These are phyloP conservation scores for Botryotinia narcissicola DNA, from an alignment of 2,329 filamentous ascomycete species.

Conservation along the genomic window DNA sequence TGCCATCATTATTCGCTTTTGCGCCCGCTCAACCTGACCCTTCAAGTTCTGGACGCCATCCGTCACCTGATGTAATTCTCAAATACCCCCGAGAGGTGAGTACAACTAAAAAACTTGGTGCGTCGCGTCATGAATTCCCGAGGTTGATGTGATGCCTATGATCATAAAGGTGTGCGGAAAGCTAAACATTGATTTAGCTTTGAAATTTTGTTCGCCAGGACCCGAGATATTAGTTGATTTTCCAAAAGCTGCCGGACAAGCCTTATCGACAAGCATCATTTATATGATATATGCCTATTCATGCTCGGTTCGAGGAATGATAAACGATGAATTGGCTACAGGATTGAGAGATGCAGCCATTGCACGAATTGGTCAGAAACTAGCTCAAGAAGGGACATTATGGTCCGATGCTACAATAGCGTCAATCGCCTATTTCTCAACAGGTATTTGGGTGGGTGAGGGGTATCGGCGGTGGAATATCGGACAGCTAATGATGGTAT, in stretches of 20 bases:
- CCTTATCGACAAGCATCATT: background rate
- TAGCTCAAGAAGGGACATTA: background rate
- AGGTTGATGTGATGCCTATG: background rate
- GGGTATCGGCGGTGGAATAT: background rate
- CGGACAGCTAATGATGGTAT: background rate
- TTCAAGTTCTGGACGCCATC: background rate
- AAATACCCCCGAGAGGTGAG: background rate
- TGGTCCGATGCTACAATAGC: background rate
- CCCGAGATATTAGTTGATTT: background rate
- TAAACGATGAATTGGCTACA: background rate
- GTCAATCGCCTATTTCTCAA: background rate
- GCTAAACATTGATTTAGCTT: background rate
- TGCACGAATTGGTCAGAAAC: background rate
- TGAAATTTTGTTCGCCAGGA: background rate
- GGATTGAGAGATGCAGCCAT: background rate
- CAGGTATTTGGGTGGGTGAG: background rate
- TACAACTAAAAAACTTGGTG: background rate
- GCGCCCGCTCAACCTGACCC: background rate
- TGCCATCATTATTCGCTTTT: background rate
- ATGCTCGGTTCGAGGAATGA: background rate
- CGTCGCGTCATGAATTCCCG: background rate
- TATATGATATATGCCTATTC: background rate
- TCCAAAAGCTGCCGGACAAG: background rate
- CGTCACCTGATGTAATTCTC: background rate
- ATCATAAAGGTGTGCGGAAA: background rate